A percentile compares a stretch with the other conserved stretches of the same genome.
Conservation (phyloP, 352 stramenopile genomes). For the Phytopythium litorale region DNA sequence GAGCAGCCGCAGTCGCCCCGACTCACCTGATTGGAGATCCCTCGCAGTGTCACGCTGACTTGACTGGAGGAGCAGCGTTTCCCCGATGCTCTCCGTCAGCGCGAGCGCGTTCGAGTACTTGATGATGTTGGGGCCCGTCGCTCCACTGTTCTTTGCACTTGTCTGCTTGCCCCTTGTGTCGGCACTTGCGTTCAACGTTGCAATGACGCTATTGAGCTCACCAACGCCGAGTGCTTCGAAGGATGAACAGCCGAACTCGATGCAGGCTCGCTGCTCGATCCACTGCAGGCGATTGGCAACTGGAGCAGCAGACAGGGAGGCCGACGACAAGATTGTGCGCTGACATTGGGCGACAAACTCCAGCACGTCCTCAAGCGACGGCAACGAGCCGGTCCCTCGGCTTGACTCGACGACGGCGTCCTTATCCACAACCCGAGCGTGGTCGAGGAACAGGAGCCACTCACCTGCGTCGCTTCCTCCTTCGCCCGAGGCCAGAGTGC, state of each 20-base stretch:
- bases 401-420: constrained; percentile 1
- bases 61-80: neutral
- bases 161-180: neutral
- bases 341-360: constrained; percentile 9
- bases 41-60: neutral
- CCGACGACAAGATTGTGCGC: constrained; percentile 17
- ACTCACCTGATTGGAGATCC: constrained; percentile 39
- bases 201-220: constrained; percentile 16
- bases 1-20: constrained; percentile 23
- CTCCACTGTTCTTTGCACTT: neutral
- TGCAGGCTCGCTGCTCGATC: constrained; percentile 19
- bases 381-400: neutral
- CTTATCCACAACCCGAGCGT: constrained; percentile 5
- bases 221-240: constrained; percentile 18
- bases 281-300: constrained; percentile 29
- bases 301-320: constrained; percentile 17
- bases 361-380: neutral
- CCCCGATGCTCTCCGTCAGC: constrained; percentile 10
- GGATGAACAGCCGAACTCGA: constrained; percentile 21
- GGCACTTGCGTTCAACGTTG: neutral
- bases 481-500: neutral
- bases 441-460: neutral
- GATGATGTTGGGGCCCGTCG: constrained; percentile 13
- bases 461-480: neutral
- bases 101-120: constrained; percentile 39